phyloP scores from a whole-genome alignment of 2,329 filamentous ascomycete genomes.

The Scedosporium aurantiacum region DNA sequence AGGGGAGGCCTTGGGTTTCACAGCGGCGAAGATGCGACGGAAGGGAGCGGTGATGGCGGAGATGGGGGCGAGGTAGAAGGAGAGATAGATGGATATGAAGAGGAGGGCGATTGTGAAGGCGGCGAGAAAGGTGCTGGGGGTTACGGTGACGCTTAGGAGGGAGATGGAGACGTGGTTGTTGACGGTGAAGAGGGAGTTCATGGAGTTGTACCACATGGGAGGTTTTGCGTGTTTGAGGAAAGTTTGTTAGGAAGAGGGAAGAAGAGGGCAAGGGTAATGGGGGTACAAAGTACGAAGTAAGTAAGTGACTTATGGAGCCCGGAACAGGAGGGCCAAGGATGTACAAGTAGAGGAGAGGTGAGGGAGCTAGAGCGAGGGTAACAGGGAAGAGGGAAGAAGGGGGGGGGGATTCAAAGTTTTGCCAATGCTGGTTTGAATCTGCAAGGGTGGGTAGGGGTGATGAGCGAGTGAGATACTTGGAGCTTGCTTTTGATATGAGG shows the following conservation, averaged over 20 bases:
- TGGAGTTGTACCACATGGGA: conserved; percentile 20
- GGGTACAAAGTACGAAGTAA: not conserved
- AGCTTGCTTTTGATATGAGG: no score
- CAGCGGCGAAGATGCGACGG: not conserved
- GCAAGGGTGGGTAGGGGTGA: not conserved
- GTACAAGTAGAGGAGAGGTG: no score
- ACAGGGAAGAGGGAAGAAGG: no score
- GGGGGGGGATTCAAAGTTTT: no score
- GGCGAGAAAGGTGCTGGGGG: conserved; percentile 46
- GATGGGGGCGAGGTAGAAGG: conserved; percentile 5
- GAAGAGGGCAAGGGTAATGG: not conserved
- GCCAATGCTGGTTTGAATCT: no score
- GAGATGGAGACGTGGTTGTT: conserved; percentile 52
- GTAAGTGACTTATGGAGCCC: not conserved
- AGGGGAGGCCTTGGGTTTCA: not conserved
- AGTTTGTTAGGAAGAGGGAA: not conserved
- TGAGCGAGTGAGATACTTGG: not conserved
- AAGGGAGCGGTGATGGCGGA: not conserved
- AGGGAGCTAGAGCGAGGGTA: no score
- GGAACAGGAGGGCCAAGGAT: not conserved
- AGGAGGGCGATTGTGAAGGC: conserved; percentile 36
- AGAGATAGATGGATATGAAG: conserved; percentile 30
- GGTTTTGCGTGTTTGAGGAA: conserved; percentile 6
- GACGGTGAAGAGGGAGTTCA: conserved; percentile 49
- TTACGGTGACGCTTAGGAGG: conserved; percentile 46